Percentiles rank a stretch among this genome's conserved stretches.
Conservation (phyloP, 345 rosid species). For the Toxicodendron radicans region DNA sequence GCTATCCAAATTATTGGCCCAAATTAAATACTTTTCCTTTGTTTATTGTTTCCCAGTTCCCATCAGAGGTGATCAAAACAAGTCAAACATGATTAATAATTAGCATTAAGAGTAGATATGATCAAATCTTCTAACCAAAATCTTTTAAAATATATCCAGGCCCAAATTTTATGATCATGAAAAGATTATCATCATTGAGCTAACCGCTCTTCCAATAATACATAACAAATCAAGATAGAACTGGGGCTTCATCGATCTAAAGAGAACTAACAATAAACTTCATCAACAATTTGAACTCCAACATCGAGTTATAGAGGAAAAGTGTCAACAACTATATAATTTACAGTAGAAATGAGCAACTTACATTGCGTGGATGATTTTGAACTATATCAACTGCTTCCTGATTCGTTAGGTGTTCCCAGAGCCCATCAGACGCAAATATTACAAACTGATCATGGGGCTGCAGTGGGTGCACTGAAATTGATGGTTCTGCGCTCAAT, state of each 20-base stretch:
- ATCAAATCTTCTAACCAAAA: neutral
- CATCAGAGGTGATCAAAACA: neutral
- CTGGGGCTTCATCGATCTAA: too few species aligned
- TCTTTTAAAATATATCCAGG: neutral
- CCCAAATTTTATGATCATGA: neutral
- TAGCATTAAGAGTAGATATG: neutral
- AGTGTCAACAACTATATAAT: neutral
- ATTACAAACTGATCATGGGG: slow-evolving; percentile 66
- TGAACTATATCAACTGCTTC: slow-evolving; percentile 79
- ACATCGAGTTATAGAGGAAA: neutral
- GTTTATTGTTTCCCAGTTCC: neutral
- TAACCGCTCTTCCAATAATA: neutral
- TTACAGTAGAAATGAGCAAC: slow-evolving; percentile 14
- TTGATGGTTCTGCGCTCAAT: slow-evolving; percentile 72
- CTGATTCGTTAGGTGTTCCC: slow-evolving; percentile 86
- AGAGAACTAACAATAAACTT: too few species aligned
- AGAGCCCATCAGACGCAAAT: slow-evolving; percentile 84
- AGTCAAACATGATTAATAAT: neutral
- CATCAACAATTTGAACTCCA: neutral
- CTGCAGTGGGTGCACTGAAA: slow-evolving; percentile 63
- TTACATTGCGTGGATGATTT: slow-evolving; percentile 59
- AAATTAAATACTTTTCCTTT: neutral
- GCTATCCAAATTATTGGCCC: neutral
- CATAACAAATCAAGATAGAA: neutral
- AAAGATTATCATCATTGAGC: neutral